A percentile compares a stretch with the other conserved stretches of the same genome.
These are phyloP conservation scores for Margaritispora aquatica DNA, from an alignment of 495 filamentous ascomycete genomes.

Conservation along the genomic window DNA sequence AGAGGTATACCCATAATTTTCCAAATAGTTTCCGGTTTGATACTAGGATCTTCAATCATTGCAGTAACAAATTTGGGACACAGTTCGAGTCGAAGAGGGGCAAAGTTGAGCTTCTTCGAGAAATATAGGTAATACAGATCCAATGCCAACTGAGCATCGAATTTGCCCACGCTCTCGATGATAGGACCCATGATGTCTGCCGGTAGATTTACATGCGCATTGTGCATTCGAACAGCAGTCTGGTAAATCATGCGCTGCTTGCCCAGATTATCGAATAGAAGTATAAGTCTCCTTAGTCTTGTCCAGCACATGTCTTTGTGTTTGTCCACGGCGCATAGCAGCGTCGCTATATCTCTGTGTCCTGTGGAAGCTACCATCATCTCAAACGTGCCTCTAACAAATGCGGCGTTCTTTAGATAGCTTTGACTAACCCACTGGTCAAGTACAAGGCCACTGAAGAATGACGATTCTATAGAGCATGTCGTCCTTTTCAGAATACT, in stretches of 20 bases:
- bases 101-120: neutral
- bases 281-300: neutral
- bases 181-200: neutral
- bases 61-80: slow-evolving; percentile 13
- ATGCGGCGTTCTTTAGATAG: neutral
- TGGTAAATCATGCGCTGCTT: neutral
- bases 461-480: neutral
- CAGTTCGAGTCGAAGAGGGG: neutral
- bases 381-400: slow-evolving; percentile 6
- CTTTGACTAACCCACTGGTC: slow-evolving; percentile 16
- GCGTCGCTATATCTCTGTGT: slow-evolving; percentile 13
- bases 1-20: slow-evolving; percentile 10
- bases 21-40: slow-evolving; percentile 19
- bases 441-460: slow-evolving; percentile 4
- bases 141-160: slow-evolving; percentile 10
- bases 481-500: slow-evolving; percentile 1
- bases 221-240: slow-evolving; percentile 3
- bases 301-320: slow-evolving; percentile 7
- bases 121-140: slow-evolving; percentile 10
- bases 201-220: slow-evolving; percentile 6
- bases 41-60: slow-evolving; percentile 8
- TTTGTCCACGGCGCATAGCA: slow-evolving; percentile 25
- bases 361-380: neutral
- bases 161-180: slow-evolving; percentile 7
- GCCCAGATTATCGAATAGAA: slow-evolving; percentile 6